These are phyloP conservation scores for Boletus patriciae DNA, from an alignment of 768 basidiomycete species.

Conservation along the genomic window DNA sequence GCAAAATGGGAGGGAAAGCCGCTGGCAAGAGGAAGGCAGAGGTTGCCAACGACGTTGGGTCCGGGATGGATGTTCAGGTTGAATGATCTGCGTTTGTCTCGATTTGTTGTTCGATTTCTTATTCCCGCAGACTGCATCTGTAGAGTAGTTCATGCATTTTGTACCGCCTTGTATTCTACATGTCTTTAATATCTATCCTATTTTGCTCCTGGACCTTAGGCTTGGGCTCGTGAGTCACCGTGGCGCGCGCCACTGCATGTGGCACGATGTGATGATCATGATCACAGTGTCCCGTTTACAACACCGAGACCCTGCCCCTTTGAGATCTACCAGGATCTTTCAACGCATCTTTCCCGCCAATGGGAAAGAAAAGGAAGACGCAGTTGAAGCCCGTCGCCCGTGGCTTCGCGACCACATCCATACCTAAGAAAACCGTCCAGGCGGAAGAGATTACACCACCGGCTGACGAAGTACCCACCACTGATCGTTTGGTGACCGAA, in stretches of 20 bases:
- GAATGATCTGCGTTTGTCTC: slow-evolving; percentile 22
- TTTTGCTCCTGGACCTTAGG: background rate
- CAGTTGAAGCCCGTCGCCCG: slow-evolving; percentile 72
- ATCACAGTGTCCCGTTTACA: too few species aligned
- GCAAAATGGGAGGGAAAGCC: slow-evolving; percentile 35
- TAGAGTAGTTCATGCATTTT: slow-evolving; percentile 33
- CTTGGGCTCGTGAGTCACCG: background rate
- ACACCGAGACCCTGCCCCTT: background rate
- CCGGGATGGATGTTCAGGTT: slow-evolving; percentile 26
- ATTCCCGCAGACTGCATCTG: slow-evolving; percentile 21
- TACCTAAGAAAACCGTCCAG: slow-evolving; percentile 68
- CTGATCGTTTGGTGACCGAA: slow-evolving; percentile 7
- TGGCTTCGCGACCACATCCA: slow-evolving; percentile 79
- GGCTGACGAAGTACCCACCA: slow-evolving; percentile 4
- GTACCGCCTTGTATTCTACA: slow-evolving; percentile 33
- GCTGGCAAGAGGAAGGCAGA: slow-evolving; percentile 34
- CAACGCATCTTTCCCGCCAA: slow-evolving; percentile 24
- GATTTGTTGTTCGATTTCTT: slow-evolving; percentile 13
- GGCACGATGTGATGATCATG: background rate
- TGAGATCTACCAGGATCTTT: background rate
- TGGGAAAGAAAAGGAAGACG: slow-evolving; percentile 87
- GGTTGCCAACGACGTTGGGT: slow-evolving; percentile 22
- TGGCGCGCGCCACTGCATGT: background rate
- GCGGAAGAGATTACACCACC: slow-evolving; percentile 26
- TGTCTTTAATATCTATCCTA: slow-evolving; percentile 28